Evolutionary conservation across 371 early-diverging fungal species (phyloP), one percentile per base, ranked within the genome.

Genomic region (Apophysomyces variabilis): DNA sequence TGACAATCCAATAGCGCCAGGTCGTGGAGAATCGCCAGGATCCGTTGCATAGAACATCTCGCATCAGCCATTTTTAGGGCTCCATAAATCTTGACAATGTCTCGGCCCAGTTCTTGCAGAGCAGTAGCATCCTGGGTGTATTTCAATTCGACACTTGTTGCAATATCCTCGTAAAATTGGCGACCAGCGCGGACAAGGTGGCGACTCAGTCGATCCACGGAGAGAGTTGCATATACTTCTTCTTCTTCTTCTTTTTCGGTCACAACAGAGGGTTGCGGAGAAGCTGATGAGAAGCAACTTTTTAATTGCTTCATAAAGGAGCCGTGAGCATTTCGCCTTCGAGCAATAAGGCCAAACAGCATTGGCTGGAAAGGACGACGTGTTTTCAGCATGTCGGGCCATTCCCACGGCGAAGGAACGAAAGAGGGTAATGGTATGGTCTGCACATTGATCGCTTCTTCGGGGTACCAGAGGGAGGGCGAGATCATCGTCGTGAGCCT

Each of bases 381-480:
- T 14, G 61, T 63, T 44, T 74, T 67, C 38, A 74, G 58, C 4
- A 74, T 66, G 60, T 67, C 68, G 39, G 74, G 66, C 70, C 67
- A 70, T 61, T 74, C 64, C 74, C 74, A 74, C 5, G 70, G 70
- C 37, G 74, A 62, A 11, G 70, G 74, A 2, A 64, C 61, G 62
- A 74, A 74, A 11, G 62, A 69, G 12, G 74, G 74, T 32, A 65
- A 66, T 9, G 69, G 67, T 41, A 65, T 61, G 59, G 43, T 57
- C n/a, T 69, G 65, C 5, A 69, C 21, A 13, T 39, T 39, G 13
- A 57, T 61, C 13, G 56, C 58, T 21, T 68, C 64, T 26, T 56
- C 66, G 38, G 54, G 62, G 58, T 65, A 64, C 63, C 66, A 65
- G 9, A 71, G 47, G 4, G 65, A 66, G n/a, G 69, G 45, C 41